Evolutionary conservation across 2,329 filamentous ascomycete species (phyloP).

Genomic region (Apiospora kogelbergensis): DNA sequence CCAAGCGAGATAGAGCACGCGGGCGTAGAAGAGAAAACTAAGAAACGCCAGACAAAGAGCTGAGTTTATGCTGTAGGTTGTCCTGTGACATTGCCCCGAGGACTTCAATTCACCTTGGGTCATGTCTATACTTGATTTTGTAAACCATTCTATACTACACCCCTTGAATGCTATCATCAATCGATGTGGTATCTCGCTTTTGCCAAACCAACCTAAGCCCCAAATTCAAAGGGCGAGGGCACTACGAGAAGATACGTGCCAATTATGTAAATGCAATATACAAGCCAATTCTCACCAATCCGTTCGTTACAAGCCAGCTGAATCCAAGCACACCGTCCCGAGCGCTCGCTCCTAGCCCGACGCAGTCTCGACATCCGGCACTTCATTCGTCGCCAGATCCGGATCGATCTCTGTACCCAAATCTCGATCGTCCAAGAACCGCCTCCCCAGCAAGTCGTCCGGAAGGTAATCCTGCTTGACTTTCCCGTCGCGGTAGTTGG

Average conservation of each 20-base stretch:
- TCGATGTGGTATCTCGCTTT: neutral
- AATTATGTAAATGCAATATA: neutral
- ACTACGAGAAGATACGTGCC: neutral
- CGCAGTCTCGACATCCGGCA: neutral
- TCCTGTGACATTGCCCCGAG: neutral
- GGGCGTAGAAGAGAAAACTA: neutral
- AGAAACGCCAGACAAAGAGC: neutral
- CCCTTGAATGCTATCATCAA: neutral
- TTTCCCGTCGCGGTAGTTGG: conserved; percentile 78
- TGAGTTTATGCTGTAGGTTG: neutral
- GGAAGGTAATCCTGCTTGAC: conserved; percentile 93
- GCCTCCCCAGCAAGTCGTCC: conserved; percentile 65
- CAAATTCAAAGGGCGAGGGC: neutral
- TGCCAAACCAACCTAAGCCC: neutral
- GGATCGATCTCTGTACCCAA: conserved; percentile 77
- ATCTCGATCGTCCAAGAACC: conserved; percentile 78
- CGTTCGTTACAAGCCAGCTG: neutral
- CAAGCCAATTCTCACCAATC: neutral
- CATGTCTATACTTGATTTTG: neutral
- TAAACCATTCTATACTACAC: neutral
- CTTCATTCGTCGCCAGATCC: conserved; percentile 46
- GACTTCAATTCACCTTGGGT: neutral
- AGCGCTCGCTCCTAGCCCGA: neutral
- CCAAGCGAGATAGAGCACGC: neutral
- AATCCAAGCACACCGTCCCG: neutral